These are phyloP conservation scores for Coemansia furcata DNA, from an alignment of 192 early-diverging fungal species.

Conservation along the genomic window DNA sequence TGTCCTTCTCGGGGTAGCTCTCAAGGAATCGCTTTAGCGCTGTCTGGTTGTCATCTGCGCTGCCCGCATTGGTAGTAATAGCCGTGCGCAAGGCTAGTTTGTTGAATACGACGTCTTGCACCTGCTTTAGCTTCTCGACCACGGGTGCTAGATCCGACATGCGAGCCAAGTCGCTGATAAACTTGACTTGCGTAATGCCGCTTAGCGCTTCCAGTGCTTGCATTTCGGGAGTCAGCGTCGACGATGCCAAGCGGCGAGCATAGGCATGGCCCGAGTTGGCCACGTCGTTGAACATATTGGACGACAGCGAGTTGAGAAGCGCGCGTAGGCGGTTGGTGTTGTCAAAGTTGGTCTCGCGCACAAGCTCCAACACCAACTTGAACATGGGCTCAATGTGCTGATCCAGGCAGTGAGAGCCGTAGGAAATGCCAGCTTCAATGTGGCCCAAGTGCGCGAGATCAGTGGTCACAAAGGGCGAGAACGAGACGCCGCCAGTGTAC, in stretches of 20 bases:
- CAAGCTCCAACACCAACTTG: constrained; percentile 66
- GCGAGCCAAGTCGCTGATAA: constrained; percentile 71
- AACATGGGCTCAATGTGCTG: constrained; percentile 75
- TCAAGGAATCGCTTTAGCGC: constrained; percentile 32
- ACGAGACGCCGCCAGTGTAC: constrained; percentile 82
- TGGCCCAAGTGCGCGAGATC: constrained; percentile 62
- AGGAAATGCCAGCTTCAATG: constrained; percentile 63
- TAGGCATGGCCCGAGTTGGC: constrained; percentile 80
- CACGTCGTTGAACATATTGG: constrained; percentile 73
- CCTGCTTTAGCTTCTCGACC: constrained; percentile 56
- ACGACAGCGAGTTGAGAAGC: constrained; percentile 68
- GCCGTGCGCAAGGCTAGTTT: constrained; percentile 40
- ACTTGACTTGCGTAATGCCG: constrained; percentile 73
- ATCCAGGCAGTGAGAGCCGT: constrained; percentile 68
- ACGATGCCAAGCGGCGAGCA: constrained; percentile 70
- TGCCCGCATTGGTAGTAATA: constrained; percentile 32
- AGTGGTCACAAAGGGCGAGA: constrained; percentile 63
- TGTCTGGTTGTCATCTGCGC: constrained; percentile 30
- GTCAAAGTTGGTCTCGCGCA: constrained; percentile 69
- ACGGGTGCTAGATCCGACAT: constrained; percentile 60
- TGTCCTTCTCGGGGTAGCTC: constrained; percentile 16
- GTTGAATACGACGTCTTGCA: constrained; percentile 49
- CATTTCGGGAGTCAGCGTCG: constrained; percentile 60
- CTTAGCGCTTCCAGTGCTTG: constrained; percentile 47
- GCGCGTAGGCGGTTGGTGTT: constrained; percentile 72